These are phyloP conservation scores for Phytophthora ramorum DNA, from an alignment of 352 stramenopile genomes.

Conservation along the genomic window DNA sequence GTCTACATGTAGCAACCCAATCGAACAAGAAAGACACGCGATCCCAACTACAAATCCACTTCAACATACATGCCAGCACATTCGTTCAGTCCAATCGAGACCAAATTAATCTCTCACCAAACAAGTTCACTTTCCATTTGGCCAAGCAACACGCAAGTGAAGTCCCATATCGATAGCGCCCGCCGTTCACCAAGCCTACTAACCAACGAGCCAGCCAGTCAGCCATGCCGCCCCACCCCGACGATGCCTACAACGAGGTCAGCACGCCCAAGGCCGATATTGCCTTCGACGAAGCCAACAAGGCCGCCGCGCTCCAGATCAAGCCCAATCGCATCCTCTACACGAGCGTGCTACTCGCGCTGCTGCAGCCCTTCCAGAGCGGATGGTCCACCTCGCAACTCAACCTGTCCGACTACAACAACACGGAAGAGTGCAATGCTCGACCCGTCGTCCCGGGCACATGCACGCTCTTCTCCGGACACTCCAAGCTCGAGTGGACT, in stretches of 20 bases:
- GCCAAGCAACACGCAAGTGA: not conserved
- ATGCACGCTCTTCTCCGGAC: constrained; percentile 43
- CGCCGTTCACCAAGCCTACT: not conserved
- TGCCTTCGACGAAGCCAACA: constrained; percentile 23
- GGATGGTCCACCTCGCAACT: constrained; percentile 66
- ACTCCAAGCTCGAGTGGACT: constrained; percentile 12
- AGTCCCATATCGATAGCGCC: not conserved
- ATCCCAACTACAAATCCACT: not conserved
- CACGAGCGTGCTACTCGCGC: constrained; percentile 17
- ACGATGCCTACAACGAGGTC: constrained; percentile 14
- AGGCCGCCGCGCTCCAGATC: constrained; percentile 29
- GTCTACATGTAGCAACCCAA: not conserved
- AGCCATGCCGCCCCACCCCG: constrained; percentile 5
- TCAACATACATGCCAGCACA: not conserved
- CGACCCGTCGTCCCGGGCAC: constrained; percentile 45
- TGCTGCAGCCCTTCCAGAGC: constrained; percentile 58
- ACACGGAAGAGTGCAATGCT: constrained; percentile 53
- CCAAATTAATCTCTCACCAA: not conserved
- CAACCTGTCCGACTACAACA: constrained; percentile 69
- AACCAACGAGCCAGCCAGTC: not conserved
- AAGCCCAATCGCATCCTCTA: constrained; percentile 1
- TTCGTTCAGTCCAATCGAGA: not conserved
- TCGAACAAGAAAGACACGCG: not conserved
- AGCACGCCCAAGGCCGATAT: constrained; percentile 19
- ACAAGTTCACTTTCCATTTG: not conserved